These are phyloP conservation scores for cucumber (Cucumis sativus) DNA, from an alignment of 306 rosid species.

Conservation along the genomic window Cucumber_9930_V3 NC_026661.2:14522001-14522500, in stretches of 20 bases:
- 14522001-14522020: conserved; percentile 50
- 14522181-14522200: neutral
- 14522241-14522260: neutral
- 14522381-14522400: neutral
- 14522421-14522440: neutral
- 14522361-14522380: neutral
- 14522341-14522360: neutral
- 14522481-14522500: neutral
- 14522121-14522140: conserved; percentile 35
- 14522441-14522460: neutral
- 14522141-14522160: neutral
- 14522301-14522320: neutral
- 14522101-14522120: conserved; percentile 92
- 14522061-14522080: conserved; percentile 92
- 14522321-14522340: neutral
- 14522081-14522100: conserved; percentile 85
- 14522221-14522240: neutral
- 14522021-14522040: conserved; percentile 51
- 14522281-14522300: conserved; percentile 1
- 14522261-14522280: neutral
- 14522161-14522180: neutral
- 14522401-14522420: neutral
- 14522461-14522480: neutral
- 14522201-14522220: neutral
- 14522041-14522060: conserved; percentile 62